phyloP scores from a whole-genome alignment of 2,329 filamentous ascomycete genomes.

The Claviceps pazoutovae region DNA sequence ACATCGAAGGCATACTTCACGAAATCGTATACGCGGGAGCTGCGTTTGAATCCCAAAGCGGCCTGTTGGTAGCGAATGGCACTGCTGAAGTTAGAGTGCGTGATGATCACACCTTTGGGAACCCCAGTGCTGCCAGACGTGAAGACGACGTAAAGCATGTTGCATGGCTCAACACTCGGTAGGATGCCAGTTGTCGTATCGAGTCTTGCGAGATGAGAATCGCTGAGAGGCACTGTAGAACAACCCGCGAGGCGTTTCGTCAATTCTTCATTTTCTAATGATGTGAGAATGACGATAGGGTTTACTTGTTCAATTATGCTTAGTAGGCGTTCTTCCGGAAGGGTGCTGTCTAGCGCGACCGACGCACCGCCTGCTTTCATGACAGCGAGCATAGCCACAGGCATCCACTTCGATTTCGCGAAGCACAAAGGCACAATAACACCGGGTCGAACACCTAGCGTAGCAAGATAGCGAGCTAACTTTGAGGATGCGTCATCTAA shows the following conservation, averaged over 20 bases:
- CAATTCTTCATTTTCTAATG: background rate
- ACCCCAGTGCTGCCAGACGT: slow-evolving; percentile 12
- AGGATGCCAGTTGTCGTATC: background rate
- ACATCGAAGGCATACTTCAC: slow-evolving; percentile 7
- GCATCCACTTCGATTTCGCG: slow-evolving; percentile 20
- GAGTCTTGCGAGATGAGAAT: background rate
- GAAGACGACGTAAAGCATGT: slow-evolving; percentile 6
- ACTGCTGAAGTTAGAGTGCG: slow-evolving; percentile 5
- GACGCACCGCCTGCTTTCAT: slow-evolving; percentile 18
- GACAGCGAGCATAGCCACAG: slow-evolving; percentile 18
- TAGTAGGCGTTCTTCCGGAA: slow-evolving; percentile 5
- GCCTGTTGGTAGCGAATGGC: slow-evolving; percentile 2
- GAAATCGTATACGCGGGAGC: slow-evolving; percentile 6
- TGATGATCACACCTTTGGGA: slow-evolving; percentile 11
- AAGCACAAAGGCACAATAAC: slow-evolving; percentile 19
- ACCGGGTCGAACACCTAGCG: slow-evolving; percentile 11
- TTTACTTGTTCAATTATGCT: slow-evolving; percentile 1
- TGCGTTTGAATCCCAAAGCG: slow-evolving; percentile 1
- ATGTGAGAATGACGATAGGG: slow-evolving; percentile 1
- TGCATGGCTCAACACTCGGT: background rate
- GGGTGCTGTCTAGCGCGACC: slow-evolving; percentile 7
- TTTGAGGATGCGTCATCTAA: slow-evolving; percentile 7
- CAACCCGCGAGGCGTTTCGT: background rate
- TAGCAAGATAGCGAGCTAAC: slow-evolving; percentile 5
- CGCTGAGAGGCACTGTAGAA: background rate